Percentiles rank a stretch among this genome's conserved stretches.
phyloP scores from a whole-genome alignment of 805 yeast genomes.

The Ogataea wickerhamii region DNA sequence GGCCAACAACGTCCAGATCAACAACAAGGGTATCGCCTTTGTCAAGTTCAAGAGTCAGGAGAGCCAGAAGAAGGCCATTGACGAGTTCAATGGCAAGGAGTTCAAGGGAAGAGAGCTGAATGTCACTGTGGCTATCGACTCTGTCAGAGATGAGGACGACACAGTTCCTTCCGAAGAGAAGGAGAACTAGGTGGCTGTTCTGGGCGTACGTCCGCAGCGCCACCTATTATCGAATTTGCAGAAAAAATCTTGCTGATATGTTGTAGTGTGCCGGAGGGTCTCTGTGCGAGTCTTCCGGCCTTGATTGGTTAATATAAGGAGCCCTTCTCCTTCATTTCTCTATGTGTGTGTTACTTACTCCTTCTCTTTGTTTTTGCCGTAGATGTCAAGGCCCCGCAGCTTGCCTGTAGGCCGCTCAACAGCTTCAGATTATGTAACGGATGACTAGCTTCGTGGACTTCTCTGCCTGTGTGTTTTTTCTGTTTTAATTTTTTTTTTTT shows the following conservation, averaged over 20 bases:
- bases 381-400: no score
- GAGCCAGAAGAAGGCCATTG: constrained; percentile 47
- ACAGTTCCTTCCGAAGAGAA: not conserved
- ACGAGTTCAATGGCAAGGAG: constrained; percentile 60
- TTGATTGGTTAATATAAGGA: constrained; percentile 3
- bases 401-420: no score
- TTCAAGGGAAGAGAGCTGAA: constrained; percentile 62
- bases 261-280: not conserved
- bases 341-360: no score
- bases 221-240: constrained; percentile 1
- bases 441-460: no score
- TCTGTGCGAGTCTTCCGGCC: not conserved
- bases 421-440: no score
- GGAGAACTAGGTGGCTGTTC: constrained; percentile 1
- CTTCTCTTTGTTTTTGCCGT: not conserved
- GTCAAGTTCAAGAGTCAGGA: constrained; percentile 49
- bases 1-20: constrained; percentile 43
- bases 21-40: constrained; percentile 64
- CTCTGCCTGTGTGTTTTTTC: no score
- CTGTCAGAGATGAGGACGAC: constrained; percentile 24
- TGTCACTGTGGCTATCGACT: constrained; percentile 72
- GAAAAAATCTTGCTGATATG: constrained; percentile 2
- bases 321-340: not conserved
- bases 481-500: no score
- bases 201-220: no score